phyloP scores from a whole-genome alignment of 176 grass and related monocot genomes.

The Musa beccarii region DNA sequence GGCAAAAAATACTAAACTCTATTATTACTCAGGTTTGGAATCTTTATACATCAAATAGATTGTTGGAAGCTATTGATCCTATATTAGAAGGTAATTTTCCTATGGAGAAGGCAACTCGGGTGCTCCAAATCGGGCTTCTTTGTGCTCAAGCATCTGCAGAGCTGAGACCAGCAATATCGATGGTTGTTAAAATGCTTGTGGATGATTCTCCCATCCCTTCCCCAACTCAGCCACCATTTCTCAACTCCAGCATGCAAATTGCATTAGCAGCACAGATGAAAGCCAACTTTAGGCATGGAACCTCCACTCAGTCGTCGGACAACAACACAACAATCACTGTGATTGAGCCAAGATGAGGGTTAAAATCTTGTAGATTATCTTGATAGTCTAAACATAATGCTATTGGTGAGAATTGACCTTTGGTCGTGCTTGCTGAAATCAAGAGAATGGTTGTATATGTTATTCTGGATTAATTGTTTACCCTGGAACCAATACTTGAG shows the following conservation, averaged over 20 bases:
- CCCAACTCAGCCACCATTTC: slow-evolving; percentile 19
- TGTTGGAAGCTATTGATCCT: slow-evolving; percentile 16
- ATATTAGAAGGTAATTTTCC: slow-evolving; percentile 9
- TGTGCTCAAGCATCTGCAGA: slow-evolving; percentile 19
- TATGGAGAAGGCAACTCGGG: neutral
- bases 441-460: too few species aligned
- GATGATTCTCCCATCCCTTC: neutral
- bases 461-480: too few species aligned
- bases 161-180: slow-evolving; percentile 2
- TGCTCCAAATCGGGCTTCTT: slow-evolving; percentile 14
- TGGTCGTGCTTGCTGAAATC: too few species aligned
- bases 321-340: slow-evolving; percentile 9
- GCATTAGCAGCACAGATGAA: neutral
- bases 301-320: slow-evolving; percentile 1
- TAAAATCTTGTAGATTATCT: neutral
- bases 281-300: neutral
- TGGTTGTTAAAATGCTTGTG: slow-evolving; percentile 15
- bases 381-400: neutral
- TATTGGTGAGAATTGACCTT: too few species aligned
- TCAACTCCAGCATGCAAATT: neutral
- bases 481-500: too few species aligned
- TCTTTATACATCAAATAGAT: neutral
- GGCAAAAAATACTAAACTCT: neutral
- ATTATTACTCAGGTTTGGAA: slow-evolving; percentile 12
- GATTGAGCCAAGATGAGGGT: slow-evolving; percentile 2